Base-by-base conservation (phyloP, 768 basidiomycete species). In the Xerocomellus dryophilus region DNA sequence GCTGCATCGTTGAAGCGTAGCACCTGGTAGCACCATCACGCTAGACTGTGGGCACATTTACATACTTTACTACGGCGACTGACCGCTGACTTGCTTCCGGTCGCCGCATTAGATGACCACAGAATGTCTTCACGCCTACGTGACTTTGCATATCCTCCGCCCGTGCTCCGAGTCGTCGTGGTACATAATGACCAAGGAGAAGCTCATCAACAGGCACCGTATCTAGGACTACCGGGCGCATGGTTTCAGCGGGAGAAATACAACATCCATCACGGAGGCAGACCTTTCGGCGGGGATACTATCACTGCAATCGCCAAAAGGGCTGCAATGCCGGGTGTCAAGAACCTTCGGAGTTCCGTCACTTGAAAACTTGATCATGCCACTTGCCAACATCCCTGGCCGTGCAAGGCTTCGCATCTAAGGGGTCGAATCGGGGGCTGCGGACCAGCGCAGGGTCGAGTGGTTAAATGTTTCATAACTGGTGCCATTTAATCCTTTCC, bases 211-310 rank as follows among this genome's bases (percentile, higher is more conserved):
- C 17, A 10, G 10, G 31, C 31, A 9, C 29, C 27, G 2, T 23
- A 21, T 21, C 27, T 25, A 11, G 14, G 20, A 31, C 15, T 14
- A 15, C 27, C 29, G 29, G 12, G 4, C 20, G 6, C 5, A n/a
- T 20, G 32, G 34, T 25, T 5, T 34, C 18, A 18, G 15, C 14
- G 34, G 34, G 15, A 29, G 31, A 51, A 5, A 21, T 20, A 21
- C 32, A 18, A 18, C 7, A 42, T 47, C 11, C 29, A 12, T 43
- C 48, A 29, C 17, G 40, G 23, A 44, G 34, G 32, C 10, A 49
- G 23, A 25, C 20, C 9, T 27, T 43, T 46, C 47, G 46, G 44
- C 50, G 52, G 56, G 15, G 51, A 40, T 62, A 35, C 53, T 15
- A 44, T 34, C 53, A 44, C 17, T 18, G 23, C 29, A 34, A 32